phyloP scores from a whole-genome alignment of 306 rosid species.

The Glycine latifolia region DNA sequence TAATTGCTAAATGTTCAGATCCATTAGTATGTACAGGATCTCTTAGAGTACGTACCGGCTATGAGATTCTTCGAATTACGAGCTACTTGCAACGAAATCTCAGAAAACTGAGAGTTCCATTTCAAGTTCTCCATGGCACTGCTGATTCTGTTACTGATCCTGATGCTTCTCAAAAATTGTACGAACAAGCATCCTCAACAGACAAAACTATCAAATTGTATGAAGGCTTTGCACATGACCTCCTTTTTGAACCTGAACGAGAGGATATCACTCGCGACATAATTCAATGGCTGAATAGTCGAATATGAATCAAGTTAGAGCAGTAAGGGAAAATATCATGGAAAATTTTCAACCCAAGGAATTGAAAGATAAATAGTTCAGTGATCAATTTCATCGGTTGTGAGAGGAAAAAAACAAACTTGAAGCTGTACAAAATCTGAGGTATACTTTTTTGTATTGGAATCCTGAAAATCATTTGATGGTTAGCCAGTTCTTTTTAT shows the following conservation, averaged over 20 bases:
- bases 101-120: conserved; percentile 71
- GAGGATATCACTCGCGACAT: conserved; percentile 62
- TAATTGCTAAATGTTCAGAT: conserved; percentile 82
- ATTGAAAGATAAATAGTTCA: conserved; percentile 3
- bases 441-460: conserved; percentile 33
- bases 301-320: conserved; percentile 54
- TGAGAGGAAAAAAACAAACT: not conserved
- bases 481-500: not conserved
- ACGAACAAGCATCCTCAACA: conserved; percentile 73
- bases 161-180: conserved; percentile 67
- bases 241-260: conserved; percentile 86
- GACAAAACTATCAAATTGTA: conserved; percentile 81
- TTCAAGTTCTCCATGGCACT: conserved; percentile 86
- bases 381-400: conserved; percentile 24
- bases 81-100: conserved; percentile 76
- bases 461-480: conserved; percentile 5
- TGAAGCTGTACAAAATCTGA: not conserved
- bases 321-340: not conserved
- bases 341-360: conserved; percentile 15
- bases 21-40: conserved; percentile 85
- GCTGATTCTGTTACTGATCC: conserved; percentile 89
- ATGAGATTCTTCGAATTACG: conserved; percentile 77
- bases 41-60: conserved; percentile 79
- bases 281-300: conserved; percentile 74
- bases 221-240: conserved; percentile 80